Conservation (phyloP, 352 stramenopile species). For the Globisporangium camurandrum region DNA sequence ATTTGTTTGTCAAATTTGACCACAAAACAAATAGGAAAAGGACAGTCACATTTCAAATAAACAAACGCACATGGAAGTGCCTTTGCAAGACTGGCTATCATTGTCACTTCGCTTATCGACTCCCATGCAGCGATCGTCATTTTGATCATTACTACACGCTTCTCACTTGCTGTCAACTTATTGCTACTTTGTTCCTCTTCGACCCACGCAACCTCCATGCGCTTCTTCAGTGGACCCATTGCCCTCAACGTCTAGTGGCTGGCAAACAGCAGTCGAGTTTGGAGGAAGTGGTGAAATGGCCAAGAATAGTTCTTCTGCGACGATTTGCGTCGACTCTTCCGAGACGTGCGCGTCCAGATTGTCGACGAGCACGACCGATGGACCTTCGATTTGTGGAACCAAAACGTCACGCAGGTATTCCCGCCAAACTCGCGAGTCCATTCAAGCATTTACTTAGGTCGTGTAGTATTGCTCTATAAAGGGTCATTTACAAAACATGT, state of each 20-base stretch:
- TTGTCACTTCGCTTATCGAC: background rate
- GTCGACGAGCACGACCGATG: background rate
- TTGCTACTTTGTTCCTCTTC: background rate
- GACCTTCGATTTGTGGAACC: background rate
- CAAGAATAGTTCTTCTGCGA: background rate
- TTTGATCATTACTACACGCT: no score
- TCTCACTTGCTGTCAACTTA: no score
- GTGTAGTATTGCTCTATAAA: background rate
- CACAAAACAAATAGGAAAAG: no score
- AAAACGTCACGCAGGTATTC: background rate
- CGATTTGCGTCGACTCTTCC: background rate
- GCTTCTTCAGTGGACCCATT: background rate
- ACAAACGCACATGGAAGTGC: background rate
- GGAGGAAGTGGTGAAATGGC: background rate
- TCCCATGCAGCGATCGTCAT: background rate
- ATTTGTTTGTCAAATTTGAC: background rate
- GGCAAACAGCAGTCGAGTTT: background rate
- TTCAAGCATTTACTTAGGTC: background rate
- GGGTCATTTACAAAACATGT: no score
- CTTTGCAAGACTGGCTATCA: background rate
- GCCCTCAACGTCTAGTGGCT: background rate
- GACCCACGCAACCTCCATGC: background rate
- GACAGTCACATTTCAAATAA: constrained; percentile 1
- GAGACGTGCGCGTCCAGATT: background rate
- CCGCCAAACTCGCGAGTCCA: background rate